Conservation (phyloP, 2,329 filamentous ascomycete genomes). For the Seiridium cupressi region DNA sequence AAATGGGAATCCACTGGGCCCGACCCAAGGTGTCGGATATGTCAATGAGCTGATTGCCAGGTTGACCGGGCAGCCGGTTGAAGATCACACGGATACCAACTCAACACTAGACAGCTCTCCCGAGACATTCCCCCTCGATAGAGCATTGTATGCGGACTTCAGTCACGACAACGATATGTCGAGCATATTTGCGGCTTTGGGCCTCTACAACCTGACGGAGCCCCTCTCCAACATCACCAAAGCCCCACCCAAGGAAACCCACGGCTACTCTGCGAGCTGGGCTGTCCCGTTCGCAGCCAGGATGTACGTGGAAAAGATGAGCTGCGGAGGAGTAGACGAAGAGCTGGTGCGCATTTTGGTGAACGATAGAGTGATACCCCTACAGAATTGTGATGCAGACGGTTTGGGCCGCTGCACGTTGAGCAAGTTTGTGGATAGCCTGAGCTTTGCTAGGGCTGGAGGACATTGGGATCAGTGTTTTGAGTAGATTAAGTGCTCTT, state of each 20-base stretch:
- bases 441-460: conserved; percentile 70
- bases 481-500: conserved; percentile 13
- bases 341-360: conserved; percentile 78
- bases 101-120: conserved; percentile 67
- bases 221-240: conserved; percentile 51
- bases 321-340: conserved; percentile 54
- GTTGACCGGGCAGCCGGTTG: conserved; percentile 66
- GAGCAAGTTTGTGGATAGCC: conserved; percentile 67
- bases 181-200: conserved; percentile 71
- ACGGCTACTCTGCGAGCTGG: conserved; percentile 75
- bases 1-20: conserved; percentile 72
- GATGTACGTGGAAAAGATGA: conserved; percentile 86
- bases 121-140: conserved; percentile 70
- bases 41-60: conserved; percentile 85
- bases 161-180: conserved; percentile 89
- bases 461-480: conserved; percentile 73
- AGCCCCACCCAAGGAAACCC: conserved; percentile 48
- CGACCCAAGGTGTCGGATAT: conserved; percentile 84
- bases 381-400: conserved; percentile 71
- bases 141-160: conserved; percentile 80
- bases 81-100: conserved; percentile 75
- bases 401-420: conserved; percentile 68
- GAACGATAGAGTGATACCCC: conserved; percentile 77
- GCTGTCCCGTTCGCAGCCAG: conserved; percentile 78
- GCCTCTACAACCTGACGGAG: conserved; percentile 68